Conservation (phyloP, 2,329 filamentous ascomycete genomes). For the Hypoxylon sp. region DNA sequence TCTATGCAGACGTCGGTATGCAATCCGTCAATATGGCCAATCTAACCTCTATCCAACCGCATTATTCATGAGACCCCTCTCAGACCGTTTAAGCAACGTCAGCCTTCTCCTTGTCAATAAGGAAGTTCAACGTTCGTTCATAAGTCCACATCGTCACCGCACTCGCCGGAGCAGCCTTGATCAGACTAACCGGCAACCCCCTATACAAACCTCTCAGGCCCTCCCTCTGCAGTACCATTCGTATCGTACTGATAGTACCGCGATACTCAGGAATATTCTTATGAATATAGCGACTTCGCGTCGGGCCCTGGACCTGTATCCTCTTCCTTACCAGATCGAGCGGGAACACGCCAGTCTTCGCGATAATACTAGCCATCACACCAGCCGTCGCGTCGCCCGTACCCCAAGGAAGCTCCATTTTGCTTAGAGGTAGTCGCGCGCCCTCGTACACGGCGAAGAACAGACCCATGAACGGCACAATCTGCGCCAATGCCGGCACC, state of each 20-base stretch:
- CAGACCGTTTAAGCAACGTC: slow-evolving; percentile 6
- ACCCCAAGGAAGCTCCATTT: slow-evolving; percentile 70
- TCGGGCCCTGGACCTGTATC: slow-evolving; percentile 94
- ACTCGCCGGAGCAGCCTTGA: slow-evolving; percentile 94
- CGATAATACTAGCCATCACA: slow-evolving; percentile 77
- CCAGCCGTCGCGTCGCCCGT: slow-evolving; percentile 86
- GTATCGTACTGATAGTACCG: slow-evolving; percentile 72
- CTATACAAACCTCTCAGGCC: slow-evolving; percentile 85
- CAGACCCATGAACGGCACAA: slow-evolving; percentile 95
- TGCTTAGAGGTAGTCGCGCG: slow-evolving; percentile 67
- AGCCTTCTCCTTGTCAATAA: slow-evolving; percentile 53
- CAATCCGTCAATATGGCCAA: not conserved
- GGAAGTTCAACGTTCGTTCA: slow-evolving; percentile 73
- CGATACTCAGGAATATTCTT: slow-evolving; percentile 87
- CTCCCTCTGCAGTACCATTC: slow-evolving; percentile 73
- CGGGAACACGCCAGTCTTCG: slow-evolving; percentile 92
- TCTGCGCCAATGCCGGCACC: slow-evolving; percentile 81
- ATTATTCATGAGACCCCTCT: too few species aligned
- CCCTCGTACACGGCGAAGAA: slow-evolving; percentile 93
- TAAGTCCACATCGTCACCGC: slow-evolving; percentile 97
- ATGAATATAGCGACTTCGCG: slow-evolving; percentile 78
- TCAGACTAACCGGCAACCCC: slow-evolving; percentile 84
- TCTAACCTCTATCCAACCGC: not conserved
- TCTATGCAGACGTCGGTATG: slow-evolving; percentile 22
- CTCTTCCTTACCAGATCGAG: slow-evolving; percentile 92